Evolutionary conservation across 2,329 filamentous ascomycete species (phyloP).

Genomic region (Ustulina deusta): DNA sequence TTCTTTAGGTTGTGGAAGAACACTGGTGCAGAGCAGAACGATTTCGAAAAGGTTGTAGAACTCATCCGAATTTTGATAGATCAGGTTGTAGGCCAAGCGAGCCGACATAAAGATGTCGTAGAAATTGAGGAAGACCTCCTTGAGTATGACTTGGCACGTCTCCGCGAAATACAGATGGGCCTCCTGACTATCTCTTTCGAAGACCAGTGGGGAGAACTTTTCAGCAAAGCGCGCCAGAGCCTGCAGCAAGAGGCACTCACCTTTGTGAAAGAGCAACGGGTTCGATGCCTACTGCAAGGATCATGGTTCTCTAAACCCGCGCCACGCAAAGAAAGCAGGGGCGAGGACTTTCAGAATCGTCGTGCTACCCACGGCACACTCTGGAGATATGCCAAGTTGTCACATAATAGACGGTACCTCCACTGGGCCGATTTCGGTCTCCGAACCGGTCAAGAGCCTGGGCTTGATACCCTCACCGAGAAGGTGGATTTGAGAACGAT

Average conservation of each 20-base stretch:
- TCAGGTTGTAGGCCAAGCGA: constrained; percentile 85
- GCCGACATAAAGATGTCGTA: constrained; percentile 83
- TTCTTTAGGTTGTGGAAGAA: constrained; percentile 95
- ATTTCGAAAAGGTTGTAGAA: constrained; percentile 94
- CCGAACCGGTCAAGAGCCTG: constrained; percentile 73
- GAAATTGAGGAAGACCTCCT: constrained; percentile 91
- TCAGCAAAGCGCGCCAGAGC: constrained; percentile 90
- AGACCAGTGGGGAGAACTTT: constrained; percentile 91
- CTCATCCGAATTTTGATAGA: constrained; percentile 90
- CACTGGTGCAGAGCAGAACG: constrained; percentile 83
- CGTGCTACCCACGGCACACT: constrained; percentile 63
- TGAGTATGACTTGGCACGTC: constrained; percentile 81
- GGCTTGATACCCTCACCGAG: constrained; percentile 78
- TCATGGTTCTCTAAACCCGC: constrained; percentile 81
- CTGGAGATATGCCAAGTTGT: constrained; percentile 89
- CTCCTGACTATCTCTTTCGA: constrained; percentile 91
- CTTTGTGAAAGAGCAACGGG: constrained; percentile 96
- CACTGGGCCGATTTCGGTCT: constrained; percentile 88
- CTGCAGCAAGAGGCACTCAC: constrained; percentile 90
- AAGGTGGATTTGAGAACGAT: constrained; percentile 90
- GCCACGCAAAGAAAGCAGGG: constrained; percentile 59
- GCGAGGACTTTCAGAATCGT: constrained; percentile 55
- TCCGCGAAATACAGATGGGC: constrained; percentile 93
- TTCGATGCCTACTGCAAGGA: constrained; percentile 87
- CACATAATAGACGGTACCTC: constrained; percentile 88